Percentiles rank a stretch among this genome's conserved stretches.
Conservation (phyloP, 1,284 basidiomycete species). For the Ganoderma resinaceum region DNA sequence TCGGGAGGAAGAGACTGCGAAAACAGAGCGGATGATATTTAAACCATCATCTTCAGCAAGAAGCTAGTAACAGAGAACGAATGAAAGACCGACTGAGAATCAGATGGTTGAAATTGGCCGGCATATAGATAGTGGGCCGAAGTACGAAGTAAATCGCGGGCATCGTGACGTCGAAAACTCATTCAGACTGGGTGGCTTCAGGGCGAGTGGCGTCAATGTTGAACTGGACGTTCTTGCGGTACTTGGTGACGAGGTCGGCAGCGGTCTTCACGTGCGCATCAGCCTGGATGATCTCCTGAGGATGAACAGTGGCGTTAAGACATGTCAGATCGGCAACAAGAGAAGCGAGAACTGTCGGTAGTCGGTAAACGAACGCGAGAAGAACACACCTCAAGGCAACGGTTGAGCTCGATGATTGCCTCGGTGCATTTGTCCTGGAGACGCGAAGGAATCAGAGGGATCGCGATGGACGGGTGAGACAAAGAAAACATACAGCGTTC, state of each 20-base stretch:
- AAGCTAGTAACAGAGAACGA: no score
- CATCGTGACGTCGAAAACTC: background rate
- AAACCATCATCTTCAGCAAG: background rate
- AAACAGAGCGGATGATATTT: background rate
- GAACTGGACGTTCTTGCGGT: conserved; percentile 86
- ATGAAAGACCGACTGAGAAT: no score
- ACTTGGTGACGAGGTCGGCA: conserved; percentile 81
- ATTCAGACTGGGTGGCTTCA: conserved; percentile 7
- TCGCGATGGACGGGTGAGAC: background rate
- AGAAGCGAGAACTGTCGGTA: background rate
- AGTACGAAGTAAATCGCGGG: no score
- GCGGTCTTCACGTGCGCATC: conserved; percentile 78
- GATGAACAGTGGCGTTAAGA: background rate
- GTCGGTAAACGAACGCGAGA: background rate
- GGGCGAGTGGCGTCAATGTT: conserved; percentile 73
- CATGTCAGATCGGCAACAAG: background rate
- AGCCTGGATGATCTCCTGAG: conserved; percentile 73
- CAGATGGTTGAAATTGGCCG: no score
- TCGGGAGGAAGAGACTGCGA: no score
- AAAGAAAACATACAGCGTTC: conserved; percentile 72
- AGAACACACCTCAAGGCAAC: conserved; percentile 70
- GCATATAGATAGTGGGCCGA: no score
- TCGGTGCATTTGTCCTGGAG: conserved; percentile 80
- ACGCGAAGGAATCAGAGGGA: conserved; percentile 2
- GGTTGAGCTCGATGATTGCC: conserved; percentile 81